Base-by-base conservation (phyloP, 2,329 filamentous ascomycete species). In the Aspergillus japonicus region DNA sequence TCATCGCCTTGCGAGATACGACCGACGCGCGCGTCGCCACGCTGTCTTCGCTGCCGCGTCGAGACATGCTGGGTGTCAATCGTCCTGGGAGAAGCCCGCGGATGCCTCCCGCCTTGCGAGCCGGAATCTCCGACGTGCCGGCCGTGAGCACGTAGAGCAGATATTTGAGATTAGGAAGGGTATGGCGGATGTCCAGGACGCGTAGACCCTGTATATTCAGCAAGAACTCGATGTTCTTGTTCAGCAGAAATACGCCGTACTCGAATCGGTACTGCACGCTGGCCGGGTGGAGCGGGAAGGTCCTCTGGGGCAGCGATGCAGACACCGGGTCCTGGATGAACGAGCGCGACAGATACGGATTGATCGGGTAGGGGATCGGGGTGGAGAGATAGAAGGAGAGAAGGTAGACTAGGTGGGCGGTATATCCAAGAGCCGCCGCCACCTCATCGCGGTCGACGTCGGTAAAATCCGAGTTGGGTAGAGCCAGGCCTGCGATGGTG, bases 221-320 rank as follows among this genome's bases (percentile, higher is more conserved):
- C 11, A 89, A 72, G 51, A 87, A 81, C 67, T 98, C 93, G 58
- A 99, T 93, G 71, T 98, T 82, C 77, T 98, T 97, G 79, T 98
- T 98, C 14, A 99, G 83, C n/a, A 98, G 80, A 69, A 98, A 99
- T 72, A 96, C 95, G 11, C 83, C 95, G 73, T 98, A 99, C 69
- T 98, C 94, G 75, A 98, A 98, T 2, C 94, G 88, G 78, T 94
- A 98, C 50, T 92, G 87, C 0, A 92, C 86, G 2, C 85, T 84
- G 70, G 85, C 83, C 78, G 90, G 76, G 75, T 93, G 93, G 0
- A 99, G 83, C 0, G 95, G 95, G 68, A 96, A 99, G 5, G 87
- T 87, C 56, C 88, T 82, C 50, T 87, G 84, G 57, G 85, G 72
- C 65, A 80, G 77, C 59, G 71, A 75, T 53, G 73, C 71, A 8